Evolutionary conservation across 371 early-diverging fungal genomes (phyloP).

Genomic region (Syncephalastrum contaminatum): DNA sequence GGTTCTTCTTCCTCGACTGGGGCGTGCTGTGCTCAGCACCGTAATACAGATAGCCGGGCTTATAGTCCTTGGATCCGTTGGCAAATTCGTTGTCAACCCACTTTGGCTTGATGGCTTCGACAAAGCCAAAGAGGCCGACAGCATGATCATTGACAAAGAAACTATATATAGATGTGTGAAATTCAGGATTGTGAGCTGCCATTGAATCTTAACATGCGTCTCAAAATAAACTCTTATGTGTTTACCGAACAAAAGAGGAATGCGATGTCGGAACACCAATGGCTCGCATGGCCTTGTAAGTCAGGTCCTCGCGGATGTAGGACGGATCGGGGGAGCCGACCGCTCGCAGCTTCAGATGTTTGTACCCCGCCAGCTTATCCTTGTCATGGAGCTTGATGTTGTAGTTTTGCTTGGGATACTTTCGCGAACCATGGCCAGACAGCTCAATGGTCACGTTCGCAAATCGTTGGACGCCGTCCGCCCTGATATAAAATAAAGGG

Average conservation of each 20-base stretch:
- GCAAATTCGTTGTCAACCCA: slow-evolving; percentile 23
- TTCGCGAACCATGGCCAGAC: slow-evolving; percentile 13
- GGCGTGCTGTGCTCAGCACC: slow-evolving; percentile 4
- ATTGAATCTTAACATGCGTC: no score
- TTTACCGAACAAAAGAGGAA: slow-evolving; percentile 20
- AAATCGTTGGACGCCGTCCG: slow-evolving; percentile 5
- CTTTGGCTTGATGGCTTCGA: slow-evolving; percentile 20
- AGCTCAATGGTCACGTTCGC: slow-evolving; percentile 8
- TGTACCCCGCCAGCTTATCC: slow-evolving; percentile 10
- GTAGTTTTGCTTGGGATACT: slow-evolving; percentile 16
- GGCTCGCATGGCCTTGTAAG: slow-evolving; percentile 12
- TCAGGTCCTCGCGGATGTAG: slow-evolving; percentile 19
- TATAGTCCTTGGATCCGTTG: slow-evolving; percentile 13
- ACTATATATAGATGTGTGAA: slow-evolving; percentile 8
- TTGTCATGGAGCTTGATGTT: slow-evolving; percentile 15
- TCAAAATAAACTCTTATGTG: no score
- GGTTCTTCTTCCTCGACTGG: not conserved
- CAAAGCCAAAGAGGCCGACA: slow-evolving; percentile 19
- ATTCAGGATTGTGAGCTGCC: no score
- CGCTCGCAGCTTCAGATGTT: slow-evolving; percentile 17
- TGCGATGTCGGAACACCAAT: slow-evolving; percentile 14
- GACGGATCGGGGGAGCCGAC: slow-evolving; percentile 18
- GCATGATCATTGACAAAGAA: slow-evolving; percentile 23
- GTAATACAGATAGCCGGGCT: slow-evolving; percentile 20
- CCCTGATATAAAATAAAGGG: not conserved